These are phyloP conservation scores for Syzygium oleosum DNA, from an alignment of 345 rosid species.

Conservation along the genomic window DNA sequence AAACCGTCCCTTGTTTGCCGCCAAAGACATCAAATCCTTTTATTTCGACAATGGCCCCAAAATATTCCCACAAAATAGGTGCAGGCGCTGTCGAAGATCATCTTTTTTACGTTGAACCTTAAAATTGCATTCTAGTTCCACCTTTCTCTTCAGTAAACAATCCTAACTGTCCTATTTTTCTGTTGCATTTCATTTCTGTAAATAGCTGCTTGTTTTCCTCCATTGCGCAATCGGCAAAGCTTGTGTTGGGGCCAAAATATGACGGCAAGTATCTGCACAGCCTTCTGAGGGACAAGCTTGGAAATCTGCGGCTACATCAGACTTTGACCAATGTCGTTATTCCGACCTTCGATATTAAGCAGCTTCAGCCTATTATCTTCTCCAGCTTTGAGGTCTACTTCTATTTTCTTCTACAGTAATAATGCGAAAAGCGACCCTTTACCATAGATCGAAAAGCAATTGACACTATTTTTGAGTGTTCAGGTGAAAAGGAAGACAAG, in stretches of 20 bases:
- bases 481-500: background rate
- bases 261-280: background rate
- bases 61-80: background rate
- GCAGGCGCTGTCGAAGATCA: background rate
- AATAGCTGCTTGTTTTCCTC: background rate
- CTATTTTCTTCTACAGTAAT: background rate
- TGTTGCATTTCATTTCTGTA: background rate
- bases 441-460: background rate
- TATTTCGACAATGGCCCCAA: background rate
- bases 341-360: background rate
- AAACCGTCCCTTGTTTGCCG: background rate
- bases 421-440: background rate
- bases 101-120: background rate
- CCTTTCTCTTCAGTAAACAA: background rate
- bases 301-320: background rate
- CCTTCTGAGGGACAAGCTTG: background rate
- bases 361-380: background rate
- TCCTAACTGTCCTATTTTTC: background rate
- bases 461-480: background rate
- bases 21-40: background rate
- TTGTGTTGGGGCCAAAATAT: background rate
- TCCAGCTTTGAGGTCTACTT: background rate
- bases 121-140: background rate
- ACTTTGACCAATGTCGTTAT: background rate
- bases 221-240: background rate